Conservation (phyloP, 306 rosid species). For the Chamaecrista fasciculata region DNA sequence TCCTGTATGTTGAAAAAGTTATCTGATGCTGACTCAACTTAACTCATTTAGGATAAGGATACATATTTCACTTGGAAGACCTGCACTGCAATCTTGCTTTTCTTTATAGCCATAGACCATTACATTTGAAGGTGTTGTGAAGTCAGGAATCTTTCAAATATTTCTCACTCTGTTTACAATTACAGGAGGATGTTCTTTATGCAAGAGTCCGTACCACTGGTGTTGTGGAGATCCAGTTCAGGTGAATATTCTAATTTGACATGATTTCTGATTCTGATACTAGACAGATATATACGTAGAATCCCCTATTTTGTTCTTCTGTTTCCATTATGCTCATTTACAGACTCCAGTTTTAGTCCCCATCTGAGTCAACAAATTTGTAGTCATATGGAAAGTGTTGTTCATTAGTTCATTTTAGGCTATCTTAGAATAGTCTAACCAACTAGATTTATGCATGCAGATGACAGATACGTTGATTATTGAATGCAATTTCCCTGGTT, state of each 20-base stretch:
- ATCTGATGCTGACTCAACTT: background rate
- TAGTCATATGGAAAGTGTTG: background rate
- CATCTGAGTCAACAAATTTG: slow-evolving; percentile 1
- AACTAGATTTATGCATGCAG: background rate
- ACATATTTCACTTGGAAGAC: background rate
- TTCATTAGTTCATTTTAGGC: background rate
- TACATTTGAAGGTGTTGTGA: slow-evolving; percentile 18
- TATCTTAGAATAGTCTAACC: background rate
- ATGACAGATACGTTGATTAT: background rate
- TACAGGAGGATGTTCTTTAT: slow-evolving; percentile 88
- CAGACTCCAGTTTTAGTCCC: background rate
- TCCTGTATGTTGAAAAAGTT: background rate
- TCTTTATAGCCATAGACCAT: background rate
- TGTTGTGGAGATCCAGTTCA: slow-evolving; percentile 97
- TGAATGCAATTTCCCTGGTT: background rate
- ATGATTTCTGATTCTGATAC: slow-evolving; percentile 11
- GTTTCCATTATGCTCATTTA: slow-evolving; percentile 9
- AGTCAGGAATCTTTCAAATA: background rate
- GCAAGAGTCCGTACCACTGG: slow-evolving; percentile 99
- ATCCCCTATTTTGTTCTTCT: slow-evolving; percentile 6
- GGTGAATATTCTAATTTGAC: slow-evolving; percentile 47
- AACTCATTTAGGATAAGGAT: background rate
- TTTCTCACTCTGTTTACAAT: slow-evolving; percentile 31
- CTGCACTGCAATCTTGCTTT: background rate
- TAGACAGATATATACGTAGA: background rate